Percentiles rank a stretch among this genome's conserved stretches.
phyloP scores from a whole-genome alignment of 352 stramenopile genomes.

The Globisporangium middletonii region DNA sequence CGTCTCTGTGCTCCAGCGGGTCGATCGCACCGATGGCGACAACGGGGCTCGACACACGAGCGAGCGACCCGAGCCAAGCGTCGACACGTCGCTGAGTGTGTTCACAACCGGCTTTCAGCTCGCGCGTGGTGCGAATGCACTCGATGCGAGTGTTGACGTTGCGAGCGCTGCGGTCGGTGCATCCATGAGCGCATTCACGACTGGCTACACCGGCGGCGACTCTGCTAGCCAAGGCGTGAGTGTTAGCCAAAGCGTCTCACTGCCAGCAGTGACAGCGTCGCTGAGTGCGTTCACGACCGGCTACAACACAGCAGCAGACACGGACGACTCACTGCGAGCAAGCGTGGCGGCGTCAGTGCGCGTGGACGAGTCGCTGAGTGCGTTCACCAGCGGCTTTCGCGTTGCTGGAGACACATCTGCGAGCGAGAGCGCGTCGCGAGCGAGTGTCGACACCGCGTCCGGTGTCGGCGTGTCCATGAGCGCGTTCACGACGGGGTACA shows the following conservation, averaged over 20 bases:
- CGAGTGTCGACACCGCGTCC: constrained; percentile 14
- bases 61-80: constrained; percentile 1
- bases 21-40: neutral
- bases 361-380: constrained; percentile 30
- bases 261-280: constrained; percentile 7
- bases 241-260: neutral
- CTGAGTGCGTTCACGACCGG: constrained; percentile 20
- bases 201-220: neutral
- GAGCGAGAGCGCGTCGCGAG: neutral
- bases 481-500: constrained; percentile 22
- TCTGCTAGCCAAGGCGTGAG: too few relatives aligned
- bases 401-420: neutral
- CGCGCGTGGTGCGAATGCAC: too few relatives aligned
- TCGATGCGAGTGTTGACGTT: too few relatives aligned
- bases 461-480: constrained; percentile 30
- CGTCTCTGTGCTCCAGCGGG: constrained; percentile 1
- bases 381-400: constrained; percentile 31
- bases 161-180: constrained; percentile 10
- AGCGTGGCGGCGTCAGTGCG: neutral
- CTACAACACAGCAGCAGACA: constrained; percentile 7
- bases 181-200: constrained; percentile 35
- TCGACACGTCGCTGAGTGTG: constrained; percentile 30
- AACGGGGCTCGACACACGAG: neutral
- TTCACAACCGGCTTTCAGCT: constrained; percentile 16
- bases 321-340: neutral